Percentiles rank a stretch among this genome's conserved stretches.
Conservation (phyloP, 1,284 basidiomycete genomes). For the Sanguinoderma infundibulare region DNA sequence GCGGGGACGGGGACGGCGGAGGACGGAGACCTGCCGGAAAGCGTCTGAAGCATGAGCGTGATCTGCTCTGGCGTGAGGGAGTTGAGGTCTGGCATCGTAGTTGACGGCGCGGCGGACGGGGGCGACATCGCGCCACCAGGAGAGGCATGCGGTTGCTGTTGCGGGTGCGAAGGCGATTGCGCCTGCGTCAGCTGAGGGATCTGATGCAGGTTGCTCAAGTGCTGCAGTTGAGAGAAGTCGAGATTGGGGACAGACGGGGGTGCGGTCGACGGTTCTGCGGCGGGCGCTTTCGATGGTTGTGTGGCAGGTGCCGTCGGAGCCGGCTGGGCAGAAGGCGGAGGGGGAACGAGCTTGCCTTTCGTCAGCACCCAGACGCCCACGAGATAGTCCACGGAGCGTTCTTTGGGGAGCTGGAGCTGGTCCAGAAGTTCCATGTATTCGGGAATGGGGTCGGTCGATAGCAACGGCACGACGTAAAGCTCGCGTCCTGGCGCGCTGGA, state of each 20-base stretch:
- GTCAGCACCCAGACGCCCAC: conserved; percentile 84
- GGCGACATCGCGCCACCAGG: neutral
- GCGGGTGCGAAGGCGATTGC: neutral
- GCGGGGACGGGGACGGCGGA: conserved; percentile 14
- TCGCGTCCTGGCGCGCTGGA: conserved; percentile 83
- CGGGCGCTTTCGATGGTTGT: too few relatives aligned
- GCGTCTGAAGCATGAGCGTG: conserved; percentile 54
- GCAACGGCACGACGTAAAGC: conserved; percentile 86
- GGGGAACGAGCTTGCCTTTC: conserved; percentile 69
- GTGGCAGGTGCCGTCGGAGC: conserved; percentile 30
- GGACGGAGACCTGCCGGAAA: conserved; percentile 31
- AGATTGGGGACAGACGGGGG: conserved; percentile 13
- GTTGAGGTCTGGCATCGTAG: conserved; percentile 53
- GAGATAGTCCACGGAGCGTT: conserved; percentile 66
- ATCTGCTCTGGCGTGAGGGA: conserved; percentile 67
- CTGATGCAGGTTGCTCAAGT: conserved; percentile 8
- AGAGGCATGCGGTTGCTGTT: conserved; percentile 5
- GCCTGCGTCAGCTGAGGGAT: conserved; percentile 15
- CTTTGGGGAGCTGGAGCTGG: conserved; percentile 70
- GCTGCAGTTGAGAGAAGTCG: conserved; percentile 19
- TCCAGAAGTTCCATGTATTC: conserved; percentile 89
- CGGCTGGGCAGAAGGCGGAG: conserved; percentile 32
- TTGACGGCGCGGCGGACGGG: conserved; percentile 6
- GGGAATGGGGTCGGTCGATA: conserved; percentile 70
- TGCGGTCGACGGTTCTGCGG: conserved; percentile 8